A percentile compares a stretch with the other conserved stretches of the same genome.
These are phyloP conservation scores for Austroboletus novae-zelandiae DNA, from an alignment of 1,284 basidiomycete genomes.

Conservation along the genomic window DNA sequence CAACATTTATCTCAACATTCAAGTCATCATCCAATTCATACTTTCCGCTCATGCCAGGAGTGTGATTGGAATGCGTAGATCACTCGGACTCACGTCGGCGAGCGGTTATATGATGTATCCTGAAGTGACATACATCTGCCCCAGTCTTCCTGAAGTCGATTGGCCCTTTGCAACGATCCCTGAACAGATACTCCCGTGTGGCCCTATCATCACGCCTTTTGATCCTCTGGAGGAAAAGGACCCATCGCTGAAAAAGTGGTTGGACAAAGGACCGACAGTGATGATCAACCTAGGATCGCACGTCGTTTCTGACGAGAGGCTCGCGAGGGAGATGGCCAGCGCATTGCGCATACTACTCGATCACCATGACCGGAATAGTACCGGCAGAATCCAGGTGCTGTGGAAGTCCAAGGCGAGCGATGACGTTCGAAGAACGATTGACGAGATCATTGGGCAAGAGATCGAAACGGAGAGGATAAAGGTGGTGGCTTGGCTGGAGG, in stretches of 20 bases:
- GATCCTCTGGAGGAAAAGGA: constrained; percentile 2
- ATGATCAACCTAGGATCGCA: constrained; percentile 4
- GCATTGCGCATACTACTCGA: neutral
- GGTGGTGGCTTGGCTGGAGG: constrained; percentile 10
- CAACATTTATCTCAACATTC: constrained; percentile 2
- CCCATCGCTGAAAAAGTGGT: neutral
- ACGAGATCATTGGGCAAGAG: neutral
- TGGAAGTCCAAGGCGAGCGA: constrained; percentile 1
- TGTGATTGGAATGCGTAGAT: neutral
- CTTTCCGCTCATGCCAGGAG: neutral
- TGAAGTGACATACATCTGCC: neutral
- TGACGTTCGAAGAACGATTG: neutral
- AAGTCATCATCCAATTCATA: neutral
- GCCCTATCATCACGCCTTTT: neutral
- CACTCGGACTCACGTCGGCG: neutral
- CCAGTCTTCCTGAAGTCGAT: neutral
- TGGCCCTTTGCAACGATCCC: neutral
- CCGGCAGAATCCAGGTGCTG: constrained; percentile 1
- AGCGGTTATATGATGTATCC: neutral
- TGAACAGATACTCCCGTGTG: neutral
- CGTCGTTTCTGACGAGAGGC: neutral
- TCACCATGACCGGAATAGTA: neutral
- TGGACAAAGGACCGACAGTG: constrained; percentile 1
- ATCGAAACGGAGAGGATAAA: neutral
- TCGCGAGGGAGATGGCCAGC: neutral